phyloP scores from a whole-genome alignment of 257 asterid species.

The Oldenlandia corymbosa region DNA sequence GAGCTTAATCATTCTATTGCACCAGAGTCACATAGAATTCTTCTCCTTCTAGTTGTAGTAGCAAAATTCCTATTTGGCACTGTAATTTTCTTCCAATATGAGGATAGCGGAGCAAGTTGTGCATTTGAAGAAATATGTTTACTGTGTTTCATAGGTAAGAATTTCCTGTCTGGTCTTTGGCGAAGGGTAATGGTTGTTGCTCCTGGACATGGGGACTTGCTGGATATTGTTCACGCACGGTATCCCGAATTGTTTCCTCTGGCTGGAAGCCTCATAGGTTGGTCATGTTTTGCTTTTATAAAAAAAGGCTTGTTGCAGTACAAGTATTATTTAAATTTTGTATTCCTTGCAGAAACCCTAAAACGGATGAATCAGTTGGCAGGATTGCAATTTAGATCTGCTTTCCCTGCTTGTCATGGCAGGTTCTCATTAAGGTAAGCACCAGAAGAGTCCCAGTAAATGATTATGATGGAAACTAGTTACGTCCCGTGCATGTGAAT shows the following conservation, averaged over 20 bases:
- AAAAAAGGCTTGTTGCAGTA: not conserved
- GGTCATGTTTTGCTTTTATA: not conserved
- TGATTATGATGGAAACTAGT: not conserved
- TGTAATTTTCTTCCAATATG: not conserved
- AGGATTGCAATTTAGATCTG: slow-evolving; percentile 40
- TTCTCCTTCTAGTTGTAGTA: not conserved
- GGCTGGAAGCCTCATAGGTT: slow-evolving; percentile 63
- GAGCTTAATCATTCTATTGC: too few species aligned
- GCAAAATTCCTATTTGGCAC: not conserved
- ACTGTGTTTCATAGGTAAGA: slow-evolving; percentile 41
- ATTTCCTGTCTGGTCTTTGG: slow-evolving; percentile 75
- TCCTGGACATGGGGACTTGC: slow-evolving; percentile 53
- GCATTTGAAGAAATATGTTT: not conserved
- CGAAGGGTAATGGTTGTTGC: slow-evolving; percentile 63
- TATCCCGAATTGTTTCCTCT: slow-evolving; percentile 60
- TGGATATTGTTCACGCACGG: slow-evolving; percentile 52
- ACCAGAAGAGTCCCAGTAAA: not conserved
- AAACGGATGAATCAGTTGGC: slow-evolving; percentile 49
- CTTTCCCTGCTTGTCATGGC: slow-evolving; percentile 39
- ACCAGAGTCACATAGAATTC: not conserved
- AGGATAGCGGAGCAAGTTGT: not conserved
- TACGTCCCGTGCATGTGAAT: not conserved
- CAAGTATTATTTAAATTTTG: slow-evolving; percentile 8
- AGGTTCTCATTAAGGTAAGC: slow-evolving; percentile 77
- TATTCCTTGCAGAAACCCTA: slow-evolving; percentile 56